These are phyloP conservation scores for Nannochloropsis granulata DNA, from an alignment of 108 stramenopile genomes.

Conservation along the genomic window DNA sequence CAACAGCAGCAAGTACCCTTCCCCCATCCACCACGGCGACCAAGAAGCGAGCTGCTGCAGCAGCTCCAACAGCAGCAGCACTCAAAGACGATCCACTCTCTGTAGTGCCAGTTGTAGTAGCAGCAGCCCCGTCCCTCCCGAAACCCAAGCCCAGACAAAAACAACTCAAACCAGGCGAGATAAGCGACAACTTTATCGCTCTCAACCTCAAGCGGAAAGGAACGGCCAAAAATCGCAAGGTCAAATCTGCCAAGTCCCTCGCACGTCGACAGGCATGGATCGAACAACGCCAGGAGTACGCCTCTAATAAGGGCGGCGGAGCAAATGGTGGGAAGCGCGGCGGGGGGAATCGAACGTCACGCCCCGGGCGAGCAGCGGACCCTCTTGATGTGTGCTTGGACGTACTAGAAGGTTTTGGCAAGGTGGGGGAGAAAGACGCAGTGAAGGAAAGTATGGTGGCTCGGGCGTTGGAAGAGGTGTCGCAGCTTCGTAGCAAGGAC, in stretches of 20 bases:
- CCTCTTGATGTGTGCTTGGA: background rate
- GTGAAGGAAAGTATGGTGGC: background rate
- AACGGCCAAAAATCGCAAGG: slow-evolving; percentile 17
- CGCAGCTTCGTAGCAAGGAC: background rate
- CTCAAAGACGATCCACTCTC: background rate
- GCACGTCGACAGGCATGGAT: slow-evolving; percentile 16
- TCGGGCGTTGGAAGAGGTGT: background rate
- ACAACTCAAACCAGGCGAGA: background rate
- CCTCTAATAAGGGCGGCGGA: background rate
- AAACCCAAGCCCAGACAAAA: background rate
- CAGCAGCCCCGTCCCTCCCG: background rate
- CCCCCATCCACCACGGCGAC: background rate
- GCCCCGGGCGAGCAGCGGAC: background rate
- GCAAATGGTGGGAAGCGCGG: background rate
- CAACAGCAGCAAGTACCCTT: background rate
- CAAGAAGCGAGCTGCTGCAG: background rate
- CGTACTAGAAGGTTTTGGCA: background rate
- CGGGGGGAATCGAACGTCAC: background rate
- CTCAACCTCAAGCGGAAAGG: slow-evolving; percentile 30
- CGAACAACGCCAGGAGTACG: background rate
- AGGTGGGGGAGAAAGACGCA: background rate
- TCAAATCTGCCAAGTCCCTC: slow-evolving; percentile 18
- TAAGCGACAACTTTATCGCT: slow-evolving; percentile 31
- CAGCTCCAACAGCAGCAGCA: background rate
- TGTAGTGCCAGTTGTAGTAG: background rate